Evolutionary conservation across 1,139 yeast genomes (phyloP), one percentile per base, ranked within the genome.

Genomic region (Nakaseomyces delphensis): DNA sequence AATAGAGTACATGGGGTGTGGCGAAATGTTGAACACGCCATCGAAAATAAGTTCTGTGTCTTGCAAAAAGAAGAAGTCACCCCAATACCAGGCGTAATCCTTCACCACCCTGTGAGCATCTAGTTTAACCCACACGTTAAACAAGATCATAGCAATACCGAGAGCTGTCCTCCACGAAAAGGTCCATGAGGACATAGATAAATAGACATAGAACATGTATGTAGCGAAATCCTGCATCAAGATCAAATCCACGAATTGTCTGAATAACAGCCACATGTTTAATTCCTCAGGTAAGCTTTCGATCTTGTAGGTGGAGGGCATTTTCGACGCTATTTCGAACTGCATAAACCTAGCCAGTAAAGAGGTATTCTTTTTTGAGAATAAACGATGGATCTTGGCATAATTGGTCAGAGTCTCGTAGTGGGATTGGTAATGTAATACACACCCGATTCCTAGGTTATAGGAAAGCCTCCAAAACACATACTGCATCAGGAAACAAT

Each of bases 41-140:
- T 86, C 95, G 64, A 85, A 85, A 27, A 85, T 82, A 56, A 85
- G 72, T 48, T 83, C 82, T 56, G 80, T 77, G 52, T 84, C 78
- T 52, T 77, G 85, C 59, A 84, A 83, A 48, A 89, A 72, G 70
- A 85, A 85, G 66, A 85, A 85, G 62, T 85, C 95, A 25, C 95
- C 95, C 95, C 95, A 85, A 63, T 85, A 85, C 95, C 95, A 85
- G 10, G 95, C 95, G 59, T 79, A 86, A 62, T 85, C 95, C 59
- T 85, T 84, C 44, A 85, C 89, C 19, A 86, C 89, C 52, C 87
- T 74, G 60, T 85, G 95, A 30, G 95, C 95, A 63, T 85, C 91
- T 13, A 84, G 68, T 60, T 85, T 85, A 41, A 85, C 95, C 93
- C 94, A 84, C 36, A 82, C 69, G 57, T 84, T 84, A 67, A 85